These are phyloP conservation scores for Fusarium tupiense DNA, from an alignment of 2,329 filamentous ascomycete genomes.

Conservation along the genomic window DNA sequence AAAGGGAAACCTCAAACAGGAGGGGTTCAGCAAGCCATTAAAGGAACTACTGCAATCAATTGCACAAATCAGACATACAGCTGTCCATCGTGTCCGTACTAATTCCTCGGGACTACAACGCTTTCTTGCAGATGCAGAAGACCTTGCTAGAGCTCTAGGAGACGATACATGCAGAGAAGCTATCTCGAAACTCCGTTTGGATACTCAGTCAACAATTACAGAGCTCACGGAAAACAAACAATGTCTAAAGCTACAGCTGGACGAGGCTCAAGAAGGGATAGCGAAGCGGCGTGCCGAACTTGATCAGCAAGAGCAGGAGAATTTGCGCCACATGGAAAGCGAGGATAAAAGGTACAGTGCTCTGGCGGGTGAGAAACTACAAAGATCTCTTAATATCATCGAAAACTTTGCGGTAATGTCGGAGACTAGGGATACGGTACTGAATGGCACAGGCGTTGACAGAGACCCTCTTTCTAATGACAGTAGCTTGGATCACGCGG, in stretches of 20 bases:
- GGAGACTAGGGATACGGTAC: rapidly evolving
- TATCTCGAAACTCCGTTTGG: neutral
- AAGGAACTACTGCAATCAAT: neutral
- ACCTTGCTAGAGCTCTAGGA: neutral
- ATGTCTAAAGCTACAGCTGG: rapidly evolving
- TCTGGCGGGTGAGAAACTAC: rapidly evolving
- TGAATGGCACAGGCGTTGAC: neutral
- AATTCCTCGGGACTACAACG: rapidly evolving
- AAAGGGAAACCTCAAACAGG: no score
- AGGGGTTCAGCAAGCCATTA: no score
- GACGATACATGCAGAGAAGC: rapidly evolving
- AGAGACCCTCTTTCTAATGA: rapidly evolving
- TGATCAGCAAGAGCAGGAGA: neutral
- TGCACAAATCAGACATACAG: neutral
- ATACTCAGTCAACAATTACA: rapidly evolving
- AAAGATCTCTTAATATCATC: rapidly evolving
- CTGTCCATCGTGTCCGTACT: rapidly evolving
- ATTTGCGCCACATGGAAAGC: rapidly evolving
- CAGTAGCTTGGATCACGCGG: rapidly evolving
- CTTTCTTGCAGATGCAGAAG: neutral
- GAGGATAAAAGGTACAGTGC: neutral
- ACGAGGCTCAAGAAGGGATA: neutral
- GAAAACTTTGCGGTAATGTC: rapidly evolving
- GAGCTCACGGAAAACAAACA: neutral
- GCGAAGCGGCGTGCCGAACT: neutral